Evolutionary conservation across 441 rosid genomes (phyloP).

Genomic region (Populus hybrid): DNA sequence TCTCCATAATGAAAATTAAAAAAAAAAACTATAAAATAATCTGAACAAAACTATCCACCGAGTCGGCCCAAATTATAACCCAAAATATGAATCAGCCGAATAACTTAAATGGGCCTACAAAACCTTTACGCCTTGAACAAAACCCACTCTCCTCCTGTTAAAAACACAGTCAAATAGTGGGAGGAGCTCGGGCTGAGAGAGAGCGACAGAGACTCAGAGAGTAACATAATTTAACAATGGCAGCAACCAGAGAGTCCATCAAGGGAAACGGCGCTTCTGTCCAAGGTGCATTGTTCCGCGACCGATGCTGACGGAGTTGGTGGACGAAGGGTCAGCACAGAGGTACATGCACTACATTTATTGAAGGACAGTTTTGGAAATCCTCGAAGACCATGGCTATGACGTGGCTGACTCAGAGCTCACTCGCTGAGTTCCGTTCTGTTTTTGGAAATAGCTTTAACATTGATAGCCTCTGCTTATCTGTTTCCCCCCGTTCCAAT

Average conservation of each 20-base stretch:
- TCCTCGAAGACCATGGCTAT: conserved; percentile 74
- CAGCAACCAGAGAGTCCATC: not conserved
- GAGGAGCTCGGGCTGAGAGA: not conserved
- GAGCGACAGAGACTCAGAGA: not conserved
- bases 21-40: too few relatives aligned
- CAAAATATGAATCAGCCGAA: too few relatives aligned
- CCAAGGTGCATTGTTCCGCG: not conserved
- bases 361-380: conserved; percentile 57
- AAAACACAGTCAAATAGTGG: too few relatives aligned
- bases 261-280: not conserved
- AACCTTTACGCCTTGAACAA: too few relatives aligned
- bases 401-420: conserved; percentile 48
- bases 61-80: too few relatives aligned
- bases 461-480: conserved; percentile 48
- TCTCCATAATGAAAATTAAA: too few relatives aligned
- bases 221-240: not conserved
- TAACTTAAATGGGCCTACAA: too few relatives aligned
- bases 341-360: conserved; percentile 59
- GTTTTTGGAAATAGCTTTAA: conserved; percentile 53
- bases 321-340: conserved; percentile 39
- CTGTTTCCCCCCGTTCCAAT: conserved; percentile 39
- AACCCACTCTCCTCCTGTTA: too few relatives aligned
- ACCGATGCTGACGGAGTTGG: conserved; percentile 27
- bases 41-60: too few relatives aligned
- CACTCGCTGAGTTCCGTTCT: conserved; percentile 47